These are phyloP conservation scores for Apiospora arundinis DNA, from an alignment of 2,329 filamentous ascomycete species.

Conservation along the genomic window DNA sequence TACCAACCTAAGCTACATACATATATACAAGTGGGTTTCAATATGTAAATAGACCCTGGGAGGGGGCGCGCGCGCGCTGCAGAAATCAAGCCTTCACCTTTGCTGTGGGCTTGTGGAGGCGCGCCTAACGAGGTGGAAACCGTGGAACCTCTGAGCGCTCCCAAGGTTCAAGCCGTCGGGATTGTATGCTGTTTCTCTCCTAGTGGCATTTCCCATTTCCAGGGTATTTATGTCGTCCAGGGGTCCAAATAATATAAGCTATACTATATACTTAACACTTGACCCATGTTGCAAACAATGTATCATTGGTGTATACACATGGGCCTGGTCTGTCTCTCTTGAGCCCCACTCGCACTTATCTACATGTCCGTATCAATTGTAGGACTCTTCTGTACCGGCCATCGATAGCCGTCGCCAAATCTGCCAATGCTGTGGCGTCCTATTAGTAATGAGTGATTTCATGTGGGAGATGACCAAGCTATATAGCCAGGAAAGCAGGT, in stretches of 20 bases:
- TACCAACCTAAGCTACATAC: no score
- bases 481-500: not conserved
- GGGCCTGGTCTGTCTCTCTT: not conserved
- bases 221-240: not conserved
- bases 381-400: not conserved
- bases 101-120: slow-evolving; percentile 3
- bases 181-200: not conserved
- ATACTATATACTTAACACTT: no score
- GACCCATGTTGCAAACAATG: not conserved
- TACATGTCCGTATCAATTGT: not conserved
- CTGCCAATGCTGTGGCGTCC: not conserved
- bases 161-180: not conserved
- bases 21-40: not conserved
- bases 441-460: not conserved
- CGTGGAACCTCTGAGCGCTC: not conserved
- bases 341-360: slow-evolving; percentile 1
- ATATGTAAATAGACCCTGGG: not conserved
- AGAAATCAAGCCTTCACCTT: slow-evolving; percentile 15
- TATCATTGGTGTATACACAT: not conserved
- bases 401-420: not conserved
- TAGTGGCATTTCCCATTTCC: slow-evolving; percentile 1
- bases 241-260: not conserved
- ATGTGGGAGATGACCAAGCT: no score
- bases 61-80: not conserved
- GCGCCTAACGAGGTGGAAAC: not conserved